Evolutionary conservation across 768 basidiomycete species (phyloP), one percentile per base, ranked within the genome.

Genomic region (Calocybe gangraenosa): DNA sequence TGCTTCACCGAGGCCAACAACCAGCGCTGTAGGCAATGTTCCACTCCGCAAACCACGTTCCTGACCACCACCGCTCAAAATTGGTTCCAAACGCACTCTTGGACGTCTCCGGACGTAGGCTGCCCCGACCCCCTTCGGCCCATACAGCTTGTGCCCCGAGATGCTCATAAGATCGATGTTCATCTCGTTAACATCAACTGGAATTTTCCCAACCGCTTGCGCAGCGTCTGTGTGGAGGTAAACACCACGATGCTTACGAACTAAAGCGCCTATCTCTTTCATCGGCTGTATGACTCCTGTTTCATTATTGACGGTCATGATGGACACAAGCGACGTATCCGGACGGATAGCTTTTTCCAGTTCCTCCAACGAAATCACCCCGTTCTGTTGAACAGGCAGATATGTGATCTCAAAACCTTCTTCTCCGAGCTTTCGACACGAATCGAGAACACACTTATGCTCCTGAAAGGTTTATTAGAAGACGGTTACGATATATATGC

Each of bases 281-380:
- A 98, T 75, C 2, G 96, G 96, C 60, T 98, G 96, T 44, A 99
- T 96, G 52, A 97, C 94, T 18, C 96, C 96, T 3, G 93, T 98
- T 69, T 99, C 96, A 66, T 99, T 99, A 72, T 99, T 99, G 48
- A 99, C 96, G 14, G 89, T 80, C 96, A 99, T 99, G 62, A 99
- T 84, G 10, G 93, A 95, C 36, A 99, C 83, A n/a, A 98, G 70
- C 1, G 88, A 89, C 10, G 92, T 93, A 49, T 93, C 92, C 7
- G 93, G 92, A 23, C 92, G 83, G 47, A 99, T 92, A 30, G 93
- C 87, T 1, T 75, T 79, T 58, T 92, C 89, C 23, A 99, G 80
- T 7, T 80, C 81, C 14, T 82, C 71, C 42, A 99, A 70, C 22
- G 81, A 78, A 49, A 99, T 68, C 38, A 96, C 59, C 11, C 96